phyloP scores from a whole-genome alignment of 2,329 filamentous ascomycete species.

The Colletotrichum lini region DNA sequence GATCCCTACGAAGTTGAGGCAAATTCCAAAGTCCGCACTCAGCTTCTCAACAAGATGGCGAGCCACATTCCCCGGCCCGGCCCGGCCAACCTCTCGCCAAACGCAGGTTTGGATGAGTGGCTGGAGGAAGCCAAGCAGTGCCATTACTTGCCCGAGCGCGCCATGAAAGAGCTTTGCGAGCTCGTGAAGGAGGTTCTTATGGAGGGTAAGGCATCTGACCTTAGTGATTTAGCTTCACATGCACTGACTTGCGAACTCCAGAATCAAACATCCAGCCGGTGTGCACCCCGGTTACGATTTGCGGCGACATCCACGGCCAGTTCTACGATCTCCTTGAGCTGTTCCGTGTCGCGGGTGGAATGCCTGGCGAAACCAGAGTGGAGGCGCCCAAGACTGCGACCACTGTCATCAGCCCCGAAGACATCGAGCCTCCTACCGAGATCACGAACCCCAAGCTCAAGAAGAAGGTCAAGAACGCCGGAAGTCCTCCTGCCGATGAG shows the following conservation, averaged over 20 bases:
- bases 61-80: conserved; percentile 85
- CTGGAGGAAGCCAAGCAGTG: conserved; percentile 96
- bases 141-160: conserved; percentile 93
- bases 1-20: conserved; percentile 26
- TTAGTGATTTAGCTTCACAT: conserved; percentile 11
- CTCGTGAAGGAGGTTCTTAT: conserved; percentile 99
- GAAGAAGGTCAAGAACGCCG: conserved; percentile 83
- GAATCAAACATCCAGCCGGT: conserved; percentile 99
- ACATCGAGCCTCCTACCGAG: conserved; percentile 90
- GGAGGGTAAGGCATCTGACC: conserved; percentile 76
- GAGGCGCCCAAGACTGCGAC: conserved; percentile 78
- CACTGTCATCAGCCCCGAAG: conserved; percentile 87
- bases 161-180: conserved; percentile 99
- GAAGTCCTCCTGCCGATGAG: conserved; percentile 62
- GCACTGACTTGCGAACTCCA: conserved; percentile 52
- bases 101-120: conserved; percentile 95
- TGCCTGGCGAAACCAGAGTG: conserved; percentile 86
- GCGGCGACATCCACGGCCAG: conserved; percentile 98
- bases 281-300: conserved; percentile 94
- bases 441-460: conserved; percentile 90
- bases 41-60: conserved; percentile 53
- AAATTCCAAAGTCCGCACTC: conserved; percentile 14
- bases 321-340: conserved; percentile 98
- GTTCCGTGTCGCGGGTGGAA: conserved; percentile 95
- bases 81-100: conserved; percentile 85